A percentile compares a stretch with the other conserved stretches of the same genome.
Evolutionary conservation across 192 early-diverging fungal species (phyloP).

Genomic region (Borealophlyctis nickersoniae): DNA sequence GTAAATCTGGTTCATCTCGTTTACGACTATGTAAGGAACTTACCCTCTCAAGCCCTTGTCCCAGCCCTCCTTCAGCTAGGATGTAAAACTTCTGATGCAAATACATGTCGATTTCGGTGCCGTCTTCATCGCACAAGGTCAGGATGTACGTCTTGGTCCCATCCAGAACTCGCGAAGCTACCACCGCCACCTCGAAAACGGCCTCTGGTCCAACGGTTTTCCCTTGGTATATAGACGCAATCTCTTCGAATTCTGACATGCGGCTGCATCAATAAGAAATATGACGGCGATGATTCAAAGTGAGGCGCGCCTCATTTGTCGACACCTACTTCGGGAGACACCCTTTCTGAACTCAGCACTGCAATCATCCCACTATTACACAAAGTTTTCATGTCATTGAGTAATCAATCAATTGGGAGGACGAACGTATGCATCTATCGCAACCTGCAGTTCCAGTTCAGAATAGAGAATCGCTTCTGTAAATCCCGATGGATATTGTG

Average conservation of each 20-base stretch:
- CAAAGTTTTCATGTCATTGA: too few relatives aligned
- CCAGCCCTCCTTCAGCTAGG: constrained; percentile 3
- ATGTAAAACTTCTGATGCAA: constrained; percentile 22
- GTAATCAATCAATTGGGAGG: too few relatives aligned
- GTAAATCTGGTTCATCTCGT: too few relatives aligned
- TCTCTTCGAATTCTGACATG: constrained; percentile 5
- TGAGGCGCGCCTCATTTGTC: too few relatives aligned
- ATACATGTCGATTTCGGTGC: constrained; percentile 14
- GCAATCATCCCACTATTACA: constrained; percentile 7
- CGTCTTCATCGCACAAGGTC: neutral
- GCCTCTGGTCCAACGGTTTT: constrained; percentile 7
- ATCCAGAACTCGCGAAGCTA: neutral
- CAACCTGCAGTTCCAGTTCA: constrained; percentile 19
- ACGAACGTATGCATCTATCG: too few relatives aligned
- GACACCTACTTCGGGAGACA: neutral
- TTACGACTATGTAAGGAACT: too few relatives aligned
- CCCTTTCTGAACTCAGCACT: neutral
- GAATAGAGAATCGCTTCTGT: constrained; percentile 10
- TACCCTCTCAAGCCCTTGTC: neutral
- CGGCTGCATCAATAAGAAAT: too few relatives aligned
- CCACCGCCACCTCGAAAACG: constrained; percentile 5
- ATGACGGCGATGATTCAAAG: too few relatives aligned
- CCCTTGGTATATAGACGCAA: constrained; percentile 8
- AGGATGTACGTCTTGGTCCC: constrained; percentile 18
- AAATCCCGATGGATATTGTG: constrained; percentile 19